Evolutionary conservation across 1,284 basidiomycete genomes (phyloP).

Genomic region (Cerioporus squamosus): DNA sequence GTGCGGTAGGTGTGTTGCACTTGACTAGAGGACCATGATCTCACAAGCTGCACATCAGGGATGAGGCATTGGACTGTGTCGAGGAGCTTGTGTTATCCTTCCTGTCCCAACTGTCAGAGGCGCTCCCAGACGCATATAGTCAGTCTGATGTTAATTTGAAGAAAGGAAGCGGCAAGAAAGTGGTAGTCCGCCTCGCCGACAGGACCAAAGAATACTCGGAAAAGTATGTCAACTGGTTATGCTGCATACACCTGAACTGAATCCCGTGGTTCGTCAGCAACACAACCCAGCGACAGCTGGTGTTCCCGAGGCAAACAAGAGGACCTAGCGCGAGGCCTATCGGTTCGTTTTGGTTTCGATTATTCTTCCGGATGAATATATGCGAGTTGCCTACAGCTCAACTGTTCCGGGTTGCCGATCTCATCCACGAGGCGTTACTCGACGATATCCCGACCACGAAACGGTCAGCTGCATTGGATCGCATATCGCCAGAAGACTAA

Average conservation of each 20-base stretch:
- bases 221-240: slow-evolving; percentile 23
- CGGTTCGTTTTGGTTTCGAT: slow-evolving; percentile 40
- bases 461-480: slow-evolving; percentile 46
- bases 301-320: slow-evolving; percentile 42
- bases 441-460: slow-evolving; percentile 66
- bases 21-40: neutral
- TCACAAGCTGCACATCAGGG: slow-evolving; percentile 6
- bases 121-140: slow-evolving; percentile 23
- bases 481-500: neutral
- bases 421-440: slow-evolving; percentile 66
- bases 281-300: slow-evolving; percentile 26
- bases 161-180: slow-evolving; percentile 21
- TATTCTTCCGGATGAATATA: neutral
- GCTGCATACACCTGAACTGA: neutral
- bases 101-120: slow-evolving; percentile 51
- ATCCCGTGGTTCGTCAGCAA: slow-evolving; percentile 18
- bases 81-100: slow-evolving; percentile 60
- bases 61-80: slow-evolving; percentile 36
- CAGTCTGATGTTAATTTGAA: neutral
- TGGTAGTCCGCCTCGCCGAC: slow-evolving; percentile 33
- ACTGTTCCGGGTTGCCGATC: slow-evolving; percentile 61
- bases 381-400: slow-evolving; percentile 51
- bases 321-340: slow-evolving; percentile 54
- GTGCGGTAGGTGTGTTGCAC: neutral
- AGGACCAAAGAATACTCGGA: slow-evolving; percentile 31